Conservation (phyloP, 2,329 filamentous ascomycete genomes). For the Colletotrichum navitas region DNA sequence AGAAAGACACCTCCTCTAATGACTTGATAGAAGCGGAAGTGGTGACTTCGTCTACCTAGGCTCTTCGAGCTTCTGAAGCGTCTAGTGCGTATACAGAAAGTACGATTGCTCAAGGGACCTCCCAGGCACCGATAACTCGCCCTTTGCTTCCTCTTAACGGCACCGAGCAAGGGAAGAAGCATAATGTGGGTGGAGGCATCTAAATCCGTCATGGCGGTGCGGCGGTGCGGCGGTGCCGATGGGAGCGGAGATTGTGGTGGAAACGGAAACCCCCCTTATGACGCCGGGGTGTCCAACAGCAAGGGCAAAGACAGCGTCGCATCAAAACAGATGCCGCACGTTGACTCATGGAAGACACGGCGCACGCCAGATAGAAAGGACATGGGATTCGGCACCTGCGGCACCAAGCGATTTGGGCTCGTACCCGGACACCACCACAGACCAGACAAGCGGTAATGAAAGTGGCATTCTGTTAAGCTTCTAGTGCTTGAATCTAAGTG, state of each 20-base stretch:
- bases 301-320: background rate
- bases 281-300: background rate
- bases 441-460: background rate
- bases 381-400: background rate
- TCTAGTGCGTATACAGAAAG: background rate
- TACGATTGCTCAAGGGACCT: background rate
- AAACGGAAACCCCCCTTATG: background rate
- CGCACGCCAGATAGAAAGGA: background rate
- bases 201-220: background rate
- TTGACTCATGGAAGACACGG: background rate
- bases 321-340: background rate
- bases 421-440: background rate
- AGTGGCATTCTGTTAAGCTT: background rate
- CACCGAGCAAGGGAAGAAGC: background rate
- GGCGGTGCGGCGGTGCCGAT: background rate
- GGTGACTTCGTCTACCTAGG: too few relatives aligned
- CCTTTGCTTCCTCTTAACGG: background rate
- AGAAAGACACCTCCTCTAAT: too few relatives aligned
- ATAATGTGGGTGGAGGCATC: background rate
- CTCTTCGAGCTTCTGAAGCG: background rate
- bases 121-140: background rate
- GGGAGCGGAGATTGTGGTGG: background rate
- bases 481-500: too few relatives aligned
- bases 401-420: background rate
- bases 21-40: too few relatives aligned